Conservation (phyloP, 495 filamentous ascomycete species). For the Penicillium paradoxum region DNA sequence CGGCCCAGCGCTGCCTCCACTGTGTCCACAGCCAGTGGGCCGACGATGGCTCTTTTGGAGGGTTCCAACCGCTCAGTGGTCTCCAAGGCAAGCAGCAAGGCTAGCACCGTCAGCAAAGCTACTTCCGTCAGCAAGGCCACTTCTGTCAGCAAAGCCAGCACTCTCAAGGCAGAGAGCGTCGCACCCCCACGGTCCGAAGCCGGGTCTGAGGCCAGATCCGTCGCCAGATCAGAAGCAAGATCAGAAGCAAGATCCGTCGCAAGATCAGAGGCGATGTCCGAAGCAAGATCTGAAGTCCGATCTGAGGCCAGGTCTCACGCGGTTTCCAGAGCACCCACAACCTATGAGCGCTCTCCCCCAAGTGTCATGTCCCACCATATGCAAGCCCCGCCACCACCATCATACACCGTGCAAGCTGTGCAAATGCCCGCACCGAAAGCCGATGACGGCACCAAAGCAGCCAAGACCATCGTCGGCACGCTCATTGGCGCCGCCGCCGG, state of each 20-base stretch:
- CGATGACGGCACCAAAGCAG: conserved; percentile 38
- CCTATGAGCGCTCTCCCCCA: conserved; percentile 26
- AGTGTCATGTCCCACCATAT: conserved; percentile 26
- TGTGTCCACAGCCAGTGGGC: conserved; percentile 25
- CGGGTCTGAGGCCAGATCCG: no score
- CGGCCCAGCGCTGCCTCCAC: conserved; percentile 27
- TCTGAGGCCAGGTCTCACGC: conserved; percentile 22
- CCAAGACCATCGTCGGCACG: conserved; percentile 63
- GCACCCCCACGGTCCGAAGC: conserved; percentile 24
- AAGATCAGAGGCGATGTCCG: conserved; percentile 10
- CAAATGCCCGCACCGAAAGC: conserved; percentile 22
- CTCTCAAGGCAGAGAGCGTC: conserved; percentile 29
- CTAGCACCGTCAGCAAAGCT: conserved; percentile 25
- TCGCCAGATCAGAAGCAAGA: not conserved
- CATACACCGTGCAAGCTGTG: conserved; percentile 28
- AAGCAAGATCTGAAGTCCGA: not conserved
- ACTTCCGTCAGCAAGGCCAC: conserved; percentile 28
- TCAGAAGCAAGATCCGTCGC: conserved; percentile 16
- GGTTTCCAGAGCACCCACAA: conserved; percentile 28
- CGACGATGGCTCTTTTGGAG: conserved; percentile 34
- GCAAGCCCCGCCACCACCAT: conserved; percentile 23
- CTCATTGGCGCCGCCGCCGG: conserved; percentile 73
- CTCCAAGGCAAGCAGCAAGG: conserved; percentile 33
- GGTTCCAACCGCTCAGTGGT: conserved; percentile 32
- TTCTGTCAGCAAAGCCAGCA: conserved; percentile 26